These are phyloP conservation scores for Fusarium nygamai DNA, from an alignment of 2,329 filamentous ascomycete species.

Conservation along the genomic window DNA sequence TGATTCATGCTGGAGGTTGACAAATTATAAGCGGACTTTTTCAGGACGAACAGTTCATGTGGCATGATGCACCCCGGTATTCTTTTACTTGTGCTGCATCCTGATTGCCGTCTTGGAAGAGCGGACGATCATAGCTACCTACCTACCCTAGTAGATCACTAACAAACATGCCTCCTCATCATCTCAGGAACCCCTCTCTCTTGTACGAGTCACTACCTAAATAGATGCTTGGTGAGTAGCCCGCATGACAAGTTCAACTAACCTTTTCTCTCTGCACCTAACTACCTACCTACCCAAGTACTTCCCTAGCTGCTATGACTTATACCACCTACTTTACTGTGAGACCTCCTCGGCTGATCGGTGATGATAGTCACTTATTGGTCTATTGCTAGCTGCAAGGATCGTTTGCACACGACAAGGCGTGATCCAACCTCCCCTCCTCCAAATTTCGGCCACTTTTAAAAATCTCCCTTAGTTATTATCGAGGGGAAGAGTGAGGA, in stretches of 20 bases:
- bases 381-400: conserved; percentile 20
- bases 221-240: not conserved
- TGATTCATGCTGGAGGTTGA: not conserved
- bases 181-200: conserved; percentile 7
- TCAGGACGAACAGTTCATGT: conserved; percentile 4
- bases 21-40: not conserved
- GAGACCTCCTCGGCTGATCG: conserved; percentile 2
- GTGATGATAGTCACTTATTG: conserved; percentile 4
- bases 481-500: conserved; percentile 1
- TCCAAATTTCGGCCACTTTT: conserved; percentile 11
- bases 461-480: conserved; percentile 1
- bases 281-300: not conserved
- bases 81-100: not conserved
- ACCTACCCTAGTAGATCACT: not conserved
- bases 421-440: conserved; percentile 29
- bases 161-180: conserved; percentile 18
- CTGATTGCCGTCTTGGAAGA: conserved; percentile 5
- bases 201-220: conserved; percentile 6
- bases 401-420: conserved; percentile 29
- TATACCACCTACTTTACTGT: not conserved
- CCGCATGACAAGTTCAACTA: conserved; percentile 13
- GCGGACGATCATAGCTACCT: not conserved
- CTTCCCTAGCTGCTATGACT: not conserved
- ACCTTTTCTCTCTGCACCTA: conserved; percentile 3
- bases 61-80: conserved; percentile 12